phyloP scores from a whole-genome alignment of 805 yeast species.

The Hanseniaspora pseudoguilliermondii region DNA sequence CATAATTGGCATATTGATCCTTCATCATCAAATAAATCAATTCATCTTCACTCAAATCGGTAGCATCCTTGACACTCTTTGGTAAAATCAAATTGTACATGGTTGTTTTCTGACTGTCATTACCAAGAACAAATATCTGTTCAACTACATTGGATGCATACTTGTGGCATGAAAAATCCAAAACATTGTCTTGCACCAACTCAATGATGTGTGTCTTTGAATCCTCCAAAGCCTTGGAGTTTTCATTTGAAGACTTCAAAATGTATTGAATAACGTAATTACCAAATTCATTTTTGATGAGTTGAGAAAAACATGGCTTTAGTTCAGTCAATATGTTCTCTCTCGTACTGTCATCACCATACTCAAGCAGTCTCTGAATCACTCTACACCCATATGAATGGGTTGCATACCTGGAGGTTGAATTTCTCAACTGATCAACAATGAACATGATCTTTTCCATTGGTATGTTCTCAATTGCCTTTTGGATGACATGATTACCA shows the following conservation, averaged over 20 bases:
- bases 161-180: slow-evolving; percentile 84
- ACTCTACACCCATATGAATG: slow-evolving; percentile 98
- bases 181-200: slow-evolving; percentile 58
- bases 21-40: slow-evolving; percentile 87
- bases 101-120: slow-evolving; percentile 43
- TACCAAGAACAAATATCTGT: slow-evolving; percentile 71
- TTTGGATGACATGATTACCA: slow-evolving; percentile 96
- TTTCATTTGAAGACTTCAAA: slow-evolving; percentile 55
- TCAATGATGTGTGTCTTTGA: slow-evolving; percentile 38
- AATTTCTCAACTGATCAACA: slow-evolving; percentile 52
- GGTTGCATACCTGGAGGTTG: slow-evolving; percentile 73
- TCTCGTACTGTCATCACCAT: slow-evolving; percentile 55
- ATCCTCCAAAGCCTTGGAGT: slow-evolving; percentile 31
- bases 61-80: slow-evolving; percentile 34
- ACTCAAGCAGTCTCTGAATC: slow-evolving; percentile 81
- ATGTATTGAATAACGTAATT: slow-evolving; percentile 95
- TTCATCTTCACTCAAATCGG: slow-evolving; percentile 45
- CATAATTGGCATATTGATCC: slow-evolving; percentile 96
- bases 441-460: slow-evolving; percentile 57
- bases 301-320: slow-evolving; percentile 53
- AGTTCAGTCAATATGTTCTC: slow-evolving; percentile 55
- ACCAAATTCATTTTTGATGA: slow-evolving; percentile 94
- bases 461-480: slow-evolving; percentile 78
- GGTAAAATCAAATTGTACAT: slow-evolving; percentile 57
- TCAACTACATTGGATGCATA: slow-evolving; percentile 97